Evolutionary conservation across 1,284 basidiomycete species (phyloP), one percentile per base, ranked within the genome.

Genomic region (Moesziomyces parantarcticus): DNA sequence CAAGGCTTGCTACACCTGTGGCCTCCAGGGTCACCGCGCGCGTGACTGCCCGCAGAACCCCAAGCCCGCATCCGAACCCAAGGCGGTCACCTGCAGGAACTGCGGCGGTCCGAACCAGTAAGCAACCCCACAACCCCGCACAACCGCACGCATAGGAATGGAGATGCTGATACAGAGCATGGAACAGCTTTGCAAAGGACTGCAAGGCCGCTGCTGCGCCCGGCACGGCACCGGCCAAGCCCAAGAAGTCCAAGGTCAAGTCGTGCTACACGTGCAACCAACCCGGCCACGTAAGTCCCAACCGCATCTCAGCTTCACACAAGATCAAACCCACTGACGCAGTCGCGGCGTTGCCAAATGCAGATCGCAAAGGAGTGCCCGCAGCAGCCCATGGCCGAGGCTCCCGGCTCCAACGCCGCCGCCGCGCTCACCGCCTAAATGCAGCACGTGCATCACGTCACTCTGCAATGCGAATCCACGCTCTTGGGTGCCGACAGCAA

Each of bases 101-200:
- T 76, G 74, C 65, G 57, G 58, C 14, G 64, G 58, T 9, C 46
- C 48, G 10, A 65, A 65, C 34, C 74, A 76, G 50, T 67, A 57
- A 39, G 64, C 50, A 1, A 4, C 21, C 10, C 26, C 41, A 45
- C 51, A 21, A 22, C 52, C 25, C 4, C 21, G 41, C 23, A 22
- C 29, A 32, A 23, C 18, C 32, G 50, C 14, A 1, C 18, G 48
- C 23, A 9, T 5, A 20, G 18, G 3, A 18, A 22, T 2, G 25
- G 10, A n/a, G 7, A 26, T n/a, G 50, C 26, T 26, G 40, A 22
- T 23, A 11, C 11, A 52, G 57, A 2, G 25, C 16, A 20, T 40
- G 9, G 39, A 39, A 47, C 40, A 57, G 56, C 41, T 67, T 59
- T 18, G 64, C 69, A 3, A 49, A 49, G 16, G 64, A 75, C 46